Evolutionary conservation across 2,329 filamentous ascomycete species (phyloP), one percentile per base, ranked within the genome.

Genomic region (Phyllachora maydis): DNA sequence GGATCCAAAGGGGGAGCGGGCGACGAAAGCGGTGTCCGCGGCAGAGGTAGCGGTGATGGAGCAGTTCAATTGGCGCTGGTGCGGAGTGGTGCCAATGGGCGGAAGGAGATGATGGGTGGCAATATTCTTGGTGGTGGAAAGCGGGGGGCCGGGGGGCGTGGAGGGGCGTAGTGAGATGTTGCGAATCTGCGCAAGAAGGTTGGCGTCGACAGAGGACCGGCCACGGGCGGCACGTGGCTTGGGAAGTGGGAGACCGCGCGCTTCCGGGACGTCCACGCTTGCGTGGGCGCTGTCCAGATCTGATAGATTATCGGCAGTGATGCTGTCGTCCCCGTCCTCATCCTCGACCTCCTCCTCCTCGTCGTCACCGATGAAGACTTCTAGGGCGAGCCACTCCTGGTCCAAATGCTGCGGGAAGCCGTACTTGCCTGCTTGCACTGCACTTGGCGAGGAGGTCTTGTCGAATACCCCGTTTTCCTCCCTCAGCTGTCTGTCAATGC

Each of bases 351-450:
- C n/a, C n/a, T n/a, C n/a, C n/a, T n/a, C n/a, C n/a, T n/a, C n/a
- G n/a, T n/a, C n/a, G n/a, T n/a, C n/a, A n/a, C n/a, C n/a, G n/a
- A 65, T 62, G 40, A 73, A 88, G 1, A 92, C 77, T 41, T 92
- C 81, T 10, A 93, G 66, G 0, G 83, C 83, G 32, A 92, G 65
- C 83, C 83, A 93, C 45, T 91, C 83, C 0, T 75, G 69, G 34
- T 92, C 83, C 0, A 92, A 54, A 29, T 82, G 74, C 2, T 59
- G 56, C 1, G 81, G 79, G 3, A 91, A 51, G 8, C n/a, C n/a
- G n/a, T n/a, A n/a, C n/a, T n/a, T n/a, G n/a, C n/a, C n/a, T n/a
- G n/a, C n/a, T n/a, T n/a, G n/a, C n/a, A n/a, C n/a, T n/a, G n/a
- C n/a, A n/a, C n/a, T n/a, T n/a, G n/a, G n/a, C n/a, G n/a, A n/a